Conservation (phyloP, 2,329 filamentous ascomycete genomes). For the Thielaviopsis populi region DNA sequence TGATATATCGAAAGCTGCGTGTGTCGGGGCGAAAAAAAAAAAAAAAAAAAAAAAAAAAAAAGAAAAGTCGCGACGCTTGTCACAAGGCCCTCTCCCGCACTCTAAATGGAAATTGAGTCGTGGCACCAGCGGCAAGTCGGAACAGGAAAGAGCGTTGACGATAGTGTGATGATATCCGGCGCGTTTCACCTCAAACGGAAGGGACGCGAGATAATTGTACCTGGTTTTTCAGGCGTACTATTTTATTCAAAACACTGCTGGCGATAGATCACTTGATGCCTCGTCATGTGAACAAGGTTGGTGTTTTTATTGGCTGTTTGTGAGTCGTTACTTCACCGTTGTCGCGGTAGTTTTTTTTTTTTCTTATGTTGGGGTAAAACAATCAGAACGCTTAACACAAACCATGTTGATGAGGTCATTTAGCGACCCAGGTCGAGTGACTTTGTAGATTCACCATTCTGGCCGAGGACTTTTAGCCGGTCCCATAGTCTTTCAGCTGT, state of each 20-base stretch:
- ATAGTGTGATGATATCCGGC: not conserved
- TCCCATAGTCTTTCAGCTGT: not conserved
- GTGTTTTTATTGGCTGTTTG: constrained; percentile 5
- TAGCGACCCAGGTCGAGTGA: no score
- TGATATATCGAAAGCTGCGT: not conserved
- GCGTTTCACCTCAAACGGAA: not conserved
- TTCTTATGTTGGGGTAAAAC: constrained; percentile 9
- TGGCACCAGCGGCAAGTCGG: not conserved
- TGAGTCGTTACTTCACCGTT: constrained; percentile 7
- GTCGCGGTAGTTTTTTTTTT: not conserved
- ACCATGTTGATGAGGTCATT: constrained; percentile 4
- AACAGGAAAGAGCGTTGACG: not conserved
- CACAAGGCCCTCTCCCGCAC: no score
- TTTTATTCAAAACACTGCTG: not conserved
- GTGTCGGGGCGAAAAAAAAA: not conserved
- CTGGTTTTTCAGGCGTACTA: no score
- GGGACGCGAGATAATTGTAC: not conserved
- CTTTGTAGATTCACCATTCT: not conserved
- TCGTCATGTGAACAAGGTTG: not conserved
- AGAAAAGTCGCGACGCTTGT: no score
- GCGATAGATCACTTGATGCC: constrained; percentile 1
- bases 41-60: not conserved
- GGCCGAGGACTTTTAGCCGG: not conserved
- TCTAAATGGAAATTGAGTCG: not conserved
- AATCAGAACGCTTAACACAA: not conserved